Conservation (phyloP, 371 early-diverging fungal genomes). For the Apophysomyces trapeziformis region DNA sequence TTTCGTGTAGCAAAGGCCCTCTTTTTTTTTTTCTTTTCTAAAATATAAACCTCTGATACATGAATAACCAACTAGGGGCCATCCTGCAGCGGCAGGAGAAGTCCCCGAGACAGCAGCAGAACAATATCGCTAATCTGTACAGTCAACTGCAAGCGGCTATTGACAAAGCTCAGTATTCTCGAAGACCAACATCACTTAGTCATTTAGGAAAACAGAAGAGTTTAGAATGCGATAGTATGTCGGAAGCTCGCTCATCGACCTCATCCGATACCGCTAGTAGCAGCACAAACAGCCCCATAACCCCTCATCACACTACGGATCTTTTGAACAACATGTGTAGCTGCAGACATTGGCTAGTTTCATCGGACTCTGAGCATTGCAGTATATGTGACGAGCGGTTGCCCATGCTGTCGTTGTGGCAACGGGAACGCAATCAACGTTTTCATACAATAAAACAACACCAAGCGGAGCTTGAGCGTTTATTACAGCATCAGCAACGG, state of each 20-base stretch:
- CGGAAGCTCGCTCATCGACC: slow-evolving; percentile 9
- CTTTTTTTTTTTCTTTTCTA: not conserved
- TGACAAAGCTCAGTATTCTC: slow-evolving; percentile 16
- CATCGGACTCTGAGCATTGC: slow-evolving; percentile 31
- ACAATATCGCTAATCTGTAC: slow-evolving; percentile 24
- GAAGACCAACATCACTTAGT: slow-evolving; percentile 8
- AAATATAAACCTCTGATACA: not conserved
- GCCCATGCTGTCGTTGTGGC: slow-evolving; percentile 17
- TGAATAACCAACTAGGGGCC: slow-evolving; percentile 21
- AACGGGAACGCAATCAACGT: slow-evolving; percentile 19
- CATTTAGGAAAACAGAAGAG: not conserved
- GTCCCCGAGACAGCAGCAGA: slow-evolving; percentile 22
- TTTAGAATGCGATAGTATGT: slow-evolving; percentile 11
- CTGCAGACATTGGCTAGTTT: slow-evolving; percentile 31
- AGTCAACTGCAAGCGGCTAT: slow-evolving; percentile 30
- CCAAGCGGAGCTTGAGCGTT: slow-evolving; percentile 14
- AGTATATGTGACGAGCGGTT: slow-evolving; percentile 27
- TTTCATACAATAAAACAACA: slow-evolving; percentile 16
- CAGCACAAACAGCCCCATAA: slow-evolving; percentile 22
- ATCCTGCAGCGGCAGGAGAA: slow-evolving; percentile 21
- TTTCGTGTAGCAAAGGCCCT: not conserved
- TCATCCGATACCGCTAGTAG: slow-evolving; percentile 20
- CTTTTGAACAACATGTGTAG: slow-evolving; percentile 17
- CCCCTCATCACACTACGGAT: slow-evolving; percentile 16
- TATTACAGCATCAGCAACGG: slow-evolving; percentile 11